Evolutionary conservation across 495 filamentous ascomycete species (phyloP).

Genomic region (Extremus antarcticus): DNA sequence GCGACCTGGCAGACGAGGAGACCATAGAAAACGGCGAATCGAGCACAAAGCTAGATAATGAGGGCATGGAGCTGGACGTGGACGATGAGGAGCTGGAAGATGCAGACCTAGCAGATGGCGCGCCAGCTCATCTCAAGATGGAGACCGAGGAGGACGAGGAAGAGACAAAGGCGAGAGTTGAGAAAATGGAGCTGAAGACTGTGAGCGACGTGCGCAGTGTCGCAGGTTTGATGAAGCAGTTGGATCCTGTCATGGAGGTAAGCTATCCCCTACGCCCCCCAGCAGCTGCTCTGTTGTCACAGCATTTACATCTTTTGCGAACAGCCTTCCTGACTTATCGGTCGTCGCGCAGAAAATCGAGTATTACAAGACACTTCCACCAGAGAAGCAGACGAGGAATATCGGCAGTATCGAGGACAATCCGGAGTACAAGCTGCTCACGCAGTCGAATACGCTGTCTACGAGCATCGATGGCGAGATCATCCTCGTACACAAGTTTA

Average conservation of each 20-base stretch:
- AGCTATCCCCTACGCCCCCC: slow-evolving; percentile 29
- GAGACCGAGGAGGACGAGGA: slow-evolving; percentile 51
- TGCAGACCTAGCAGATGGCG: slow-evolving; percentile 30
- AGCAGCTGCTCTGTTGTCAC: slow-evolving; percentile 18
- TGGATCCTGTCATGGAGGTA: slow-evolving; percentile 70
- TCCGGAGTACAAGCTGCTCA: slow-evolving; percentile 74
- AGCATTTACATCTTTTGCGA: slow-evolving; percentile 34
- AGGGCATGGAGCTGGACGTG: slow-evolving; percentile 37
- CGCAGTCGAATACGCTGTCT: slow-evolving; percentile 72
- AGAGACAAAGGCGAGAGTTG: slow-evolving; percentile 59
- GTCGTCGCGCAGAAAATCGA: slow-evolving; percentile 58
- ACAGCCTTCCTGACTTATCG: slow-evolving; percentile 47
- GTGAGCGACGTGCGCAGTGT: slow-evolving; percentile 67
- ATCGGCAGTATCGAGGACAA: slow-evolving; percentile 74
- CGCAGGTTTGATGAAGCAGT: slow-evolving; percentile 61
- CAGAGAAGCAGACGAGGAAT: slow-evolving; percentile 48
- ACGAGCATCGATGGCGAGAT: slow-evolving; percentile 87
- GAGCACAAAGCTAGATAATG: slow-evolving; percentile 8
- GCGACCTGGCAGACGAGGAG: slow-evolving; percentile 17
- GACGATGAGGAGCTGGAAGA: slow-evolving; percentile 41
- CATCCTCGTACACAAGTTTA: slow-evolving; percentile 85
- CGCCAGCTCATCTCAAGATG: slow-evolving; percentile 22
- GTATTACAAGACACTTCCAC: slow-evolving; percentile 57
- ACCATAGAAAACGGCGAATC: slow-evolving; percentile 16
- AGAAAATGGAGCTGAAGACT: slow-evolving; percentile 64